phyloP scores from a whole-genome alignment of 75 land plant species.

The Pinus tabuliformis region DNA sequence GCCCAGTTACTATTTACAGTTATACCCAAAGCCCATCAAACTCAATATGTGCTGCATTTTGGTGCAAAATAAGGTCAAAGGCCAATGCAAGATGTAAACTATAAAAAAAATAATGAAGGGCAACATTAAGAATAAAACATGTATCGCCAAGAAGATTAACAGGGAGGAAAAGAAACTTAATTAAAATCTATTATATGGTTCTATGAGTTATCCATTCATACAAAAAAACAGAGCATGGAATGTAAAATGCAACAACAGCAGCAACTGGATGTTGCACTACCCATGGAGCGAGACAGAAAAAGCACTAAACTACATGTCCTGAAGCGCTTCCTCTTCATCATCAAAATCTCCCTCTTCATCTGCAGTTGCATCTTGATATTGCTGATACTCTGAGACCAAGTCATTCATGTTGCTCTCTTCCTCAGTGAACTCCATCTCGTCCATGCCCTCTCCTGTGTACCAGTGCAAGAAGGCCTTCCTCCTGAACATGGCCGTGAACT shows the following conservation, averaged over 20 bases:
- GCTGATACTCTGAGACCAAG: conserved; percentile 55
- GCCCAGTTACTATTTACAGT: too few species aligned
- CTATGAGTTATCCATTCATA: too few species aligned
- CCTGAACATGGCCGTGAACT: conserved; percentile 55
- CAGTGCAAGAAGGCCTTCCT: conserved; percentile 50
- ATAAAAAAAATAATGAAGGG: too few species aligned
- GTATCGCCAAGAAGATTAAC: too few species aligned
- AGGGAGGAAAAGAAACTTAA: too few species aligned
- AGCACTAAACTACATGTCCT: neutral
- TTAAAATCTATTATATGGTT: too few species aligned
- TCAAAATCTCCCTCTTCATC: conserved; percentile 42
- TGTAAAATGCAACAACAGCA: neutral
- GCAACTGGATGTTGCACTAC: conserved; percentile 9
- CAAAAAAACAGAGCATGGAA: too few species aligned
- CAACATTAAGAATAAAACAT: too few species aligned
- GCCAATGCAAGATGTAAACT: too few species aligned
- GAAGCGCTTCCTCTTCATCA: conserved; percentile 36
- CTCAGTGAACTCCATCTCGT: conserved; percentile 64
- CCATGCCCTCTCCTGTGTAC: conserved; percentile 65
- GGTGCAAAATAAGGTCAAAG: too few species aligned
- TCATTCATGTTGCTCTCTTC: conserved; percentile 44
- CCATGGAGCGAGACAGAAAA: neutral
- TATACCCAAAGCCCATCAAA: too few species aligned
- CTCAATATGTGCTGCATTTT: too few species aligned
- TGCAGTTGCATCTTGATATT: conserved; percentile 52